Conservation (phyloP, 2,329 filamentous ascomycete genomes). For the Xylariaceae sp. region DNA sequence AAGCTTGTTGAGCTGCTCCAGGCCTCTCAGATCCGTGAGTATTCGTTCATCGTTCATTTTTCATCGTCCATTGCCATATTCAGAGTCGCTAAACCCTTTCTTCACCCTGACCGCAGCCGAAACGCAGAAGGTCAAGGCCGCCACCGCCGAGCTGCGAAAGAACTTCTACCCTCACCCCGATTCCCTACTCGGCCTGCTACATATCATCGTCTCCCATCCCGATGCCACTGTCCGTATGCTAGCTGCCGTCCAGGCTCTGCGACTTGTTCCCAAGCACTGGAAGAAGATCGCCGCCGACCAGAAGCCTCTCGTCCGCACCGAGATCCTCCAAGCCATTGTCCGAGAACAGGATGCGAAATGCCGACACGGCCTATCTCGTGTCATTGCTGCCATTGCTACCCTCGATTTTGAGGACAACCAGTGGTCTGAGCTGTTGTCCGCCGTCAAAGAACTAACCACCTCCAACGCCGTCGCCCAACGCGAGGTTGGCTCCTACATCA, state of each 20-base stretch:
- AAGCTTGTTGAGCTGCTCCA: constrained; percentile 85
- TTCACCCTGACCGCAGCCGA: constrained; percentile 79
- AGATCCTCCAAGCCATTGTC: constrained; percentile 81
- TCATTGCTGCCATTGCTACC: constrained; percentile 84
- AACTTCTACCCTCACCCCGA: constrained; percentile 88
- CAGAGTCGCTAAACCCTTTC: constrained; percentile 39
- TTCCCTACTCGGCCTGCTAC: constrained; percentile 82
- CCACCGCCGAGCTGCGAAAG: constrained; percentile 87
- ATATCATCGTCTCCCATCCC: constrained; percentile 81
- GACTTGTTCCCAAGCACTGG: constrained; percentile 88
- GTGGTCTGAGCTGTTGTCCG: constrained; percentile 78
- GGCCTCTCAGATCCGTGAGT: constrained; percentile 84
- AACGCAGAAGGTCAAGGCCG: constrained; percentile 85
- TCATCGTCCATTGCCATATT: constrained; percentile 3
- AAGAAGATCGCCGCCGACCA: constrained; percentile 69
- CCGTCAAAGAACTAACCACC: constrained; percentile 77
- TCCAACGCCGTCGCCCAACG: constrained; percentile 76
- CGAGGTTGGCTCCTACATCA: constrained; percentile 89
- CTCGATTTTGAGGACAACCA: constrained; percentile 85
- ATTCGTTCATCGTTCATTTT: neutral
- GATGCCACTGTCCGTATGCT: constrained; percentile 78
- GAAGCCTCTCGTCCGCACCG: constrained; percentile 78
- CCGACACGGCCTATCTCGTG: constrained; percentile 83
- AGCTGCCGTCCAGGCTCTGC: constrained; percentile 85
- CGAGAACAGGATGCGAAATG: constrained; percentile 76